Evolutionary conservation across 441 rosid species (phyloP), one percentile per base, ranked within the genome.

Genomic region (Geranium incanum): DNA sequence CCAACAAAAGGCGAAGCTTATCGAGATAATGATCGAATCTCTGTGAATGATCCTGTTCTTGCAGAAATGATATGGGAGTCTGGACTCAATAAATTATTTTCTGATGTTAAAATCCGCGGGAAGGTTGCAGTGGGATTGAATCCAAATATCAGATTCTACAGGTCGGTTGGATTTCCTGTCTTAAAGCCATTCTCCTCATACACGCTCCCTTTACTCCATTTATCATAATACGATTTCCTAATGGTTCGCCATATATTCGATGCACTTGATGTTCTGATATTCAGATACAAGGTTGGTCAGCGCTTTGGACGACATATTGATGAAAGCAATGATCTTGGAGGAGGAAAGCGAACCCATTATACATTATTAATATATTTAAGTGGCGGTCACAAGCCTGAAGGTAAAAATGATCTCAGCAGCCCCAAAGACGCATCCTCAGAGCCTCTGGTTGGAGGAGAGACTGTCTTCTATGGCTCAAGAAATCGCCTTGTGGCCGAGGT

Each of bases 1-100:
- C 99, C 99, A 19, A 76, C 89, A 5, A 82, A 82, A 73, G 97
- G 99, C 7, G 99, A 92, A 87, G 97, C 97, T 70, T 94, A 80
- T 64, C 82, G 97, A 63, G 98, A 91, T 79, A 90, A 92, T 71
- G 95, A 90, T 70, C 81, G 99, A 70, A 82, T 89, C 68, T 81
- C 93, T 43, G 88, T 80, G 50, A 80, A 83, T 37, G 97, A 94
- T 83, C 82, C 94, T 50, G 73, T 77, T 71, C 95, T 92, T 63
- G 95, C 92, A 0, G 84, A 78, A 72, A 57, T 80, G 4, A 2
- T 90, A 52, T 94, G 99, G 97, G 88, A 84, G 60, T 86, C 97
- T 41, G 99, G 95, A 65, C 83, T 94, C 13, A 74, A 78, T 36
- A 77, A 71, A 70, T 75, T 94, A 39, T 88, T 91, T 75, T 75